Evolutionary conservation across 202 grass and related monocot species (phyloP), one percentile per base, ranked within the genome.

Genomic region (Brachypodium distachyon): DNA sequence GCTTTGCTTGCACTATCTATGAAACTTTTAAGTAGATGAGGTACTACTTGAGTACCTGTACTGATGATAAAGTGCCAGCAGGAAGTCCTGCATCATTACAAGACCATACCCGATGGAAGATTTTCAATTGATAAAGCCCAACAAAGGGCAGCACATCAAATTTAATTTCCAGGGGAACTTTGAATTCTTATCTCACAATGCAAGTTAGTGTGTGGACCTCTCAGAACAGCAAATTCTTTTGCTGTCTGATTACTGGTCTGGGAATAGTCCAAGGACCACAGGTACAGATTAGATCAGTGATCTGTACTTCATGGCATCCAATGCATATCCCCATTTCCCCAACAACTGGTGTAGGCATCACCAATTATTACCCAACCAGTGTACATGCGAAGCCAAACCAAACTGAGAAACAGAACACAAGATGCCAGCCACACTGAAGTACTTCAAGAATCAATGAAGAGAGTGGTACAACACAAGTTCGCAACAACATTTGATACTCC

Each of bases 241-340:
- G 74, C 28, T 69, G 21, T 68, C 29, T 74, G 61, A 69, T 88
- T 66, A 64, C 52, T 76, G 46, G 74, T 80, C 47, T 31, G 48
- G 19, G 46, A 50, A 65, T 40, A 31, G 14, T 58, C 71, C 50
- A 74, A 83, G 80, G 85, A 83, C 85, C 77, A 81, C 82, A 71
- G 16, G 40, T 65, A 49, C 14, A 58, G 49, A 84, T 66, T 72
- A 77, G 72, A 51, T 49, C 56, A 29, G 40, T 71, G 77, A 66
- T 75, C 63, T 88, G 81, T 81, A 81, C 81, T 88, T 84, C 71
- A 77, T 50, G 56, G 72, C 71, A 88, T 84, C 81, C 86, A 72
- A 80, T 81, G 81, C 86, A 81, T 68, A n/a, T n/a, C n/a, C n/a
- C n/a, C 64, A 2, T 64, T 72, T 46, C 41, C 77, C 49, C 77